Base-by-base conservation (phyloP, 257 asterid genomes). In the Jacaranda copaia region DNA sequence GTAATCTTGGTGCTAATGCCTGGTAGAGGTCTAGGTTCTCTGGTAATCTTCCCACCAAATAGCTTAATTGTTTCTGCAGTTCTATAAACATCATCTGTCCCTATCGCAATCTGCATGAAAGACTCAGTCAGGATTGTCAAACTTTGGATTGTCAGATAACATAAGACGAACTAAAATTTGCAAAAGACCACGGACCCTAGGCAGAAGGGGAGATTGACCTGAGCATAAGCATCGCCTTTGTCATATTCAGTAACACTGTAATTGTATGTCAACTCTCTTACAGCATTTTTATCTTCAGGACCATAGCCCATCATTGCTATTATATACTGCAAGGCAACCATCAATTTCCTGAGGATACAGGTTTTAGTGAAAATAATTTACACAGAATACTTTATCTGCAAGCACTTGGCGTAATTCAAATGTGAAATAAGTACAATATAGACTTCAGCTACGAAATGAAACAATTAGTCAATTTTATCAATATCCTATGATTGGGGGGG, bases 21-120 rank as follows among this genome's bases (percentile, higher is more conserved):
- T 18, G 99, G 99, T 67, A 94, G 66, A 6, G 98, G 99, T 65
- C 99, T 97, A 75, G 99, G 96, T 88, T 89, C 96, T 81, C 97
- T 88, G 39, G 93, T 87, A 75, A 94, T 60, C 69, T 88, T 93
- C 56, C 97, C 99, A 77, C 97, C 99, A 70, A 76, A 82, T 20
- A 89, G 89, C 83, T 73, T 89, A 65, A 94, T 62, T 71, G 92
- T 97, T 85, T 94, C 99, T 46, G 98, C 98, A 4, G 99, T 92
- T 88, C 70, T 88, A 81, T 94, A 94, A 14, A 94, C 99, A 74
- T 94, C 97, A 83, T 92, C 97, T 13, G 99, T 91, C 80, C 98
- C 98, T 80, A 94, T 89, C 13, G 98, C 98, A 16, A 94, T 89
- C 98, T 92, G 95, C 81, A 79, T 70, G 66, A 55, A 46, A 32